Conservation (phyloP, 805 yeast species). For the Candida awuae region DNA sequence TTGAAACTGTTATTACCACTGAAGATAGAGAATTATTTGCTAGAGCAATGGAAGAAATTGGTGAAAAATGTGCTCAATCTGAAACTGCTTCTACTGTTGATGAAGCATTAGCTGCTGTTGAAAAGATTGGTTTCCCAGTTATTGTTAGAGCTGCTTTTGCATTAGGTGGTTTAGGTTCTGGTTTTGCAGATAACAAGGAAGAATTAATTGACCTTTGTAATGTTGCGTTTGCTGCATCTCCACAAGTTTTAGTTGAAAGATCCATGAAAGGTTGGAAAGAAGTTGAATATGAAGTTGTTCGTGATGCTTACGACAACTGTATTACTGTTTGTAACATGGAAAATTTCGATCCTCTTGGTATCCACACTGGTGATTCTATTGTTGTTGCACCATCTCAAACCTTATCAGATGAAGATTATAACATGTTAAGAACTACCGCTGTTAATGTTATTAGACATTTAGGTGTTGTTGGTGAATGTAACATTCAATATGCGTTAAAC, state of each 20-base stretch:
- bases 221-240: slow-evolving; percentile 90
- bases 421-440: slow-evolving; percentile 96
- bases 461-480: slow-evolving; percentile 99
- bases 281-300: slow-evolving; percentile 96
- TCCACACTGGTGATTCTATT: slow-evolving; percentile 98
- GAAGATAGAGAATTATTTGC: slow-evolving; percentile 98
- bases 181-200: slow-evolving; percentile 84
- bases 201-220: slow-evolving; percentile 79
- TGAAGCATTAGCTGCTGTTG: slow-evolving; percentile 81
- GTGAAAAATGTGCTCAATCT: slow-evolving; percentile 92
- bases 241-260: slow-evolving; percentile 91
- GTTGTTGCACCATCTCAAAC: slow-evolving; percentile 99
- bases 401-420: slow-evolving; percentile 90
- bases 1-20: slow-evolving; percentile 92
- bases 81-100: slow-evolving; percentile 71
- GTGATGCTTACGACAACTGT: slow-evolving; percentile 96
- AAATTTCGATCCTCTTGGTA: slow-evolving; percentile 96
- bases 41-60: slow-evolving; percentile 87
- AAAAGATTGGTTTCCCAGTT: slow-evolving; percentile 86
- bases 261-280: slow-evolving; percentile 99
- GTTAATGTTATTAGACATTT: slow-evolving; percentile 93
- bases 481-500: slow-evolving; percentile 92
- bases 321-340: slow-evolving; percentile 99
- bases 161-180: slow-evolving; percentile 96
- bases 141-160: slow-evolving; percentile 97